Evolutionary conservation across 2,329 filamentous ascomycete genomes (phyloP).

Genomic region (Aureobasidium sp.): DNA sequence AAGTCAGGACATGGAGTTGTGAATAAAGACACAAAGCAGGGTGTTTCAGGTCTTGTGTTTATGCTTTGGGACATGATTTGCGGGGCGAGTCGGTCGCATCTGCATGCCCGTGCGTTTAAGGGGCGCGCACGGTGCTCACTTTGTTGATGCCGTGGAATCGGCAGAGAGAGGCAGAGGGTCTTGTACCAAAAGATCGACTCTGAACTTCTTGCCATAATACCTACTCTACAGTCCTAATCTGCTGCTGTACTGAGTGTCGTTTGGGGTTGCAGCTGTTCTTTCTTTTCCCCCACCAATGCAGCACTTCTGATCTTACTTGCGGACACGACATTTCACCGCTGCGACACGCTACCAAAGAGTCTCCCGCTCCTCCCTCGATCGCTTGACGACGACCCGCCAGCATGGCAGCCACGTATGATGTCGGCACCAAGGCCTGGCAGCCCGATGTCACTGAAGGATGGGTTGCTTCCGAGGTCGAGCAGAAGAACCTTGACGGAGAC

Average conservation of each 20-base stretch:
- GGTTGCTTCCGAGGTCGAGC: slow-evolving; percentile 89
- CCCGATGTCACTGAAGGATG: slow-evolving; percentile 93
- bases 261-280: background rate
- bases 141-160: background rate
- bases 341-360: background rate
- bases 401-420: slow-evolving; percentile 93
- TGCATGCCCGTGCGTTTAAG: background rate
- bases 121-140: background rate
- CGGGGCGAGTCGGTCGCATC: background rate
- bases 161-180: background rate
- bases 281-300: background rate
- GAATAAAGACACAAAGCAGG: no score
- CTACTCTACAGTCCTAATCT: background rate
- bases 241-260: slow-evolving; percentile 3
- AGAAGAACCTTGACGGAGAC: slow-evolving; percentile 73
- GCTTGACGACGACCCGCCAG: slow-evolving; percentile 9
- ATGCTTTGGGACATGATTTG: background rate
- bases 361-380: background rate
- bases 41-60: background rate
- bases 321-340: slow-evolving; percentile 1
- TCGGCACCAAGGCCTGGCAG: slow-evolving; percentile 97
- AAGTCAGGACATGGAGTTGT: no score
- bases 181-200: background rate
- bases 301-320: slow-evolving; percentile 2
- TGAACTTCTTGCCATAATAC: background rate